Conservation (phyloP, 768 basidiomycete species). For the Trametes cingulata region DNA sequence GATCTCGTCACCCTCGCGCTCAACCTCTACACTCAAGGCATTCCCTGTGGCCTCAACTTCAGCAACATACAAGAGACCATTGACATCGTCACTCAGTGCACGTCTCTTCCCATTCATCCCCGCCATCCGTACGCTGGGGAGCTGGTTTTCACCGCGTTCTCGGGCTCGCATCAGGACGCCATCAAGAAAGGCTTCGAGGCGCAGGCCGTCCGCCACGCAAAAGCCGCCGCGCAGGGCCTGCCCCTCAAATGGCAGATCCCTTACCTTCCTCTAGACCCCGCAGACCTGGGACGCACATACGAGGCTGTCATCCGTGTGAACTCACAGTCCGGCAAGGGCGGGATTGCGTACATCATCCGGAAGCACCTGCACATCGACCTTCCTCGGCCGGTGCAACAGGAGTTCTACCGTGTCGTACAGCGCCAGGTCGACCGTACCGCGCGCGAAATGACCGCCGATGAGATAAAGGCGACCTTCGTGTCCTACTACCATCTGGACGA, state of each 20-base stretch:
- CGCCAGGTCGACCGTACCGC: conserved; percentile 88
- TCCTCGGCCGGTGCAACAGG: conserved; percentile 93
- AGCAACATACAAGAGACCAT: conserved; percentile 87
- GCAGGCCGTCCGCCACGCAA: conserved; percentile 62
- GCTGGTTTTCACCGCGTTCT: conserved; percentile 98
- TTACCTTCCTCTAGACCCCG: conserved; percentile 96
- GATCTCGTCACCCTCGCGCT: conserved; percentile 95
- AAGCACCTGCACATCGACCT: conserved; percentile 88
- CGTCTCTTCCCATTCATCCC: conserved; percentile 93
- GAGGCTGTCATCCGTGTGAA: conserved; percentile 99
- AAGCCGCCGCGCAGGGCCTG: conserved; percentile 59
- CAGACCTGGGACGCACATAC: conserved; percentile 91
- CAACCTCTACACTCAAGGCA: conserved; percentile 96
- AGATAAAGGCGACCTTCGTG: conserved; percentile 86
- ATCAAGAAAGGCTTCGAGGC: conserved; percentile 99
- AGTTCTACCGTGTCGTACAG: conserved; percentile 94
- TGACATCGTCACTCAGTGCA: conserved; percentile 94
- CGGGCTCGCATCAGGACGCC: conserved; percentile 97
- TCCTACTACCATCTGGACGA: conserved; percentile 60
- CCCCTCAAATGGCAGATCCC: conserved; percentile 86
- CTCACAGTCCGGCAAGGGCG: conserved; percentile 98
- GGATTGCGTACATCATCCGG: conserved; percentile 96
- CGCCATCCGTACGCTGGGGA: conserved; percentile 98
- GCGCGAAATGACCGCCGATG: conserved; percentile 93
- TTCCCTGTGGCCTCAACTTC: conserved; percentile 86